A percentile compares a stretch with the other conserved stretches of the same genome.
Evolutionary conservation across 352 stramenopile genomes (phyloP).

Genomic region (Sclerospora graminicola): DNA sequence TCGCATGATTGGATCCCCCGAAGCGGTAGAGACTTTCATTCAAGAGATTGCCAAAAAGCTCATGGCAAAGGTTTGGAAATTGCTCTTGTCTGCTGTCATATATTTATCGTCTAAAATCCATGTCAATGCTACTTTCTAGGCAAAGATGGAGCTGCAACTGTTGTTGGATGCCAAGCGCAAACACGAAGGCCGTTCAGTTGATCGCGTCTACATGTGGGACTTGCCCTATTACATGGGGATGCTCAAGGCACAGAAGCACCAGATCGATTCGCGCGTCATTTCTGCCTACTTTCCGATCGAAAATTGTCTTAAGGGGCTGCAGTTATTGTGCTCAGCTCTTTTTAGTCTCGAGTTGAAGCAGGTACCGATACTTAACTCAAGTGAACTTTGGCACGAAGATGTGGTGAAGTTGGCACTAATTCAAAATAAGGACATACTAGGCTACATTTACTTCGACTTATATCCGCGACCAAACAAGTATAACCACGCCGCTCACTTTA

Average conservation of each 20-base stretch:
- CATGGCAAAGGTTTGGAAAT: constrained; percentile 48
- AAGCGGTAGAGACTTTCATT: constrained; percentile 61
- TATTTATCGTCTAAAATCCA: background rate
- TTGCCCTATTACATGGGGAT: constrained; percentile 90
- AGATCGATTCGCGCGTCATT: constrained; percentile 72
- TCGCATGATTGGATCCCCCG: constrained; percentile 78
- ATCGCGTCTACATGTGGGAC: constrained; percentile 89
- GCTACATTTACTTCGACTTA: constrained; percentile 93
- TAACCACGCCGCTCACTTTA: constrained; percentile 90
- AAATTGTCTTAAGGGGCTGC: constrained; percentile 86
- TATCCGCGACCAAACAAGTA: constrained; percentile 86
- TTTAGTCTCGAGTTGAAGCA: constrained; percentile 88
- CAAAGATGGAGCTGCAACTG: constrained; percentile 41
- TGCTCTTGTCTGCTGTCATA: background rate
- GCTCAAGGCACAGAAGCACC: constrained; percentile 61
- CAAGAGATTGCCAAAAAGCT: constrained; percentile 45
- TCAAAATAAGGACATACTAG: constrained; percentile 48
- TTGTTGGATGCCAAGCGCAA: constrained; percentile 52
- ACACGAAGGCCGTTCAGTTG: constrained; percentile 32
- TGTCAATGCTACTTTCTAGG: constrained; percentile 14
- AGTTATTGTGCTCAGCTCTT: constrained; percentile 77
- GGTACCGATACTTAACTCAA: constrained; percentile 47
- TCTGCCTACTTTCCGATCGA: constrained; percentile 87
- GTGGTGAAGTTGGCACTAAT: constrained; percentile 88
- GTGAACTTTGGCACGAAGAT: constrained; percentile 85